Conservation (phyloP, 2,329 filamentous ascomycete species). For the Penicillium sp. region DNA sequence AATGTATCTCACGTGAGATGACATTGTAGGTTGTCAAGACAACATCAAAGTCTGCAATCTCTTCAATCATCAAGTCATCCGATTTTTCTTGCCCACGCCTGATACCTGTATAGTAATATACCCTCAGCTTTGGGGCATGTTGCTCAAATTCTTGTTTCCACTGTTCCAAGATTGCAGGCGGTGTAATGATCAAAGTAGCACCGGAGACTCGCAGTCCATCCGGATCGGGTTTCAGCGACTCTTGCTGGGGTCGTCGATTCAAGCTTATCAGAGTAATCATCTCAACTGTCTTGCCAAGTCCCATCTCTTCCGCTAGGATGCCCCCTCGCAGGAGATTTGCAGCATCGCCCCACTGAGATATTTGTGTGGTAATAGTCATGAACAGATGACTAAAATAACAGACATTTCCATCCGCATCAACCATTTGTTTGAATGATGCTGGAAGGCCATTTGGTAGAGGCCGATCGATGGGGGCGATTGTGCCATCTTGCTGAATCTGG, state of each 20-base stretch:
- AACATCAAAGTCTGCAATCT: slow-evolving; percentile 55
- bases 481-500: slow-evolving; percentile 35
- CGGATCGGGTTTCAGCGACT: slow-evolving; percentile 18
- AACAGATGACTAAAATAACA: slow-evolving; percentile 48
- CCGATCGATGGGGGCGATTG: slow-evolving; percentile 22
- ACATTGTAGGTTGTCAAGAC: slow-evolving; percentile 67
- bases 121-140: slow-evolving; percentile 59
- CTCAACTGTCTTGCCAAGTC: slow-evolving; percentile 53
- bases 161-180: slow-evolving; percentile 62
- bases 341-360: slow-evolving; percentile 36
- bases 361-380: slow-evolving; percentile 41
- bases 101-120: slow-evolving; percentile 61
- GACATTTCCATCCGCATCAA: slow-evolving; percentile 39
- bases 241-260: slow-evolving; percentile 33
- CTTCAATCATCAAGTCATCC: slow-evolving; percentile 46
- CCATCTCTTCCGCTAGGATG: slow-evolving; percentile 55
- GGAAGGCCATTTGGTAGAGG: slow-evolving; percentile 28
- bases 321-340: slow-evolving; percentile 41
- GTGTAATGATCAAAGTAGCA: slow-evolving; percentile 65
- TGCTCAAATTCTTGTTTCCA: slow-evolving; percentile 62
- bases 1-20: slow-evolving; percentile 79
- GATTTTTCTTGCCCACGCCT: slow-evolving; percentile 35
- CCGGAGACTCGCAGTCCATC: slow-evolving; percentile 44
- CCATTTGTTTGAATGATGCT: slow-evolving; percentile 40
- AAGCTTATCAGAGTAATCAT: slow-evolving; percentile 49